Percentiles rank a stretch among this genome's conserved stretches.
phyloP scores from a whole-genome alignment of 371 early-diverging fungal species.

The Mucor plumbeus region DNA sequence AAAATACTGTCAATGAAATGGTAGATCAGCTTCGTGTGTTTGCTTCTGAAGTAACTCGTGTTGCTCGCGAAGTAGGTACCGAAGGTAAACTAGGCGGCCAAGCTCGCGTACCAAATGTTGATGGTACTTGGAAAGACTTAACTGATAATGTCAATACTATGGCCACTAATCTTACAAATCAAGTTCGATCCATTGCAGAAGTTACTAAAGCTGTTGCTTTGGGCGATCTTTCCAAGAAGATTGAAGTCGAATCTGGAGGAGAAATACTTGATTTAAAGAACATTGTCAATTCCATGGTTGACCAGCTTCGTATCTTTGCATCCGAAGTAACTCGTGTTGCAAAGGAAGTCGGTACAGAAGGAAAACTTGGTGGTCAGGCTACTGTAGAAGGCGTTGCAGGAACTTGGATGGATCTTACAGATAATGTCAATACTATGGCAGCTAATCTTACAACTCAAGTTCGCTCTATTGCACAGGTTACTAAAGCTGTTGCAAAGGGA shows the following conservation, averaged over 20 bases:
- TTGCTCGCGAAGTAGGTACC: constrained; percentile 54
- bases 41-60: constrained; percentile 53
- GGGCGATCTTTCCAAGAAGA: constrained; percentile 51
- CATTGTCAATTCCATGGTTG: constrained; percentile 62
- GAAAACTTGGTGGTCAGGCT: constrained; percentile 44
- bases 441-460: constrained; percentile 53
- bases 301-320: constrained; percentile 51
- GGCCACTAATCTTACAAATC: constrained; percentile 58
- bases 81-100: constrained; percentile 56
- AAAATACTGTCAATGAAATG: constrained; percentile 38
- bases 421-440: constrained; percentile 60
- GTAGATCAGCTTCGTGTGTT: constrained; percentile 40
- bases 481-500: constrained; percentile 60
- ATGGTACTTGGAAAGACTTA: constrained; percentile 74
- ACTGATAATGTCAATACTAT: constrained; percentile 70
- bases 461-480: constrained; percentile 60
- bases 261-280: constrained; percentile 59
- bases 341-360: constrained; percentile 60
- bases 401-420: constrained; percentile 70
- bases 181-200: constrained; percentile 53
- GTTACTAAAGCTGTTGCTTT: constrained; percentile 55
- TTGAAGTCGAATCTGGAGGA: constrained; percentile 48
- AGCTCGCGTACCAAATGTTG: constrained; percentile 60
- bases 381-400: constrained; percentile 60
- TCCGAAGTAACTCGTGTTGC: constrained; percentile 55